Evolutionary conservation across 1,139 yeast species (phyloP).

Genomic region (Fermentozyma sake): DNA sequence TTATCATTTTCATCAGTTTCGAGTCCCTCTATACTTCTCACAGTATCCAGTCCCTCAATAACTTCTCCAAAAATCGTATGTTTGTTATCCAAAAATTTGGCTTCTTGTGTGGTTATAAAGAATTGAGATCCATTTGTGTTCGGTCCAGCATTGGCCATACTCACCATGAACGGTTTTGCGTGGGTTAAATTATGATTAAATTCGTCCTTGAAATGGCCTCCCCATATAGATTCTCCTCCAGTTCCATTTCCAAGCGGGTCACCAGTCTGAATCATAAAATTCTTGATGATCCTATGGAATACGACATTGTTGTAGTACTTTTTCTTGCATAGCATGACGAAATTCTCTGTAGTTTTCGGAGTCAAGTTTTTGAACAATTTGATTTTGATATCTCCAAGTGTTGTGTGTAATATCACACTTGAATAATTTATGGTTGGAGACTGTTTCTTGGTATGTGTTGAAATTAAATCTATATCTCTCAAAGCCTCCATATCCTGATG

Average conservation of each 20-base stretch:
- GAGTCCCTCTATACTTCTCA: slow-evolving; percentile 20
- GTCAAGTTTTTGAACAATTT: slow-evolving; percentile 31
- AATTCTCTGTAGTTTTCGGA: slow-evolving; percentile 44
- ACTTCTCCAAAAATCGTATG: slow-evolving; percentile 30
- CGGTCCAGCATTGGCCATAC: slow-evolving; percentile 40
- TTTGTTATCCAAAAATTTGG: slow-evolving; percentile 24
- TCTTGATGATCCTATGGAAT: slow-evolving; percentile 45
- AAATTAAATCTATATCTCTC: slow-evolving; percentile 11
- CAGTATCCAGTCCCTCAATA: slow-evolving; percentile 22
- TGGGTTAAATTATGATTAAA: slow-evolving; percentile 33
- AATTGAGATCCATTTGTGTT: slow-evolving; percentile 30
- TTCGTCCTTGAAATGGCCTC: slow-evolving; percentile 41
- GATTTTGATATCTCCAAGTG: slow-evolving; percentile 42
- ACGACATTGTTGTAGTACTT: slow-evolving; percentile 38
- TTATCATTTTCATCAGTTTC: slow-evolving; percentile 19
- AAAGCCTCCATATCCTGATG: slow-evolving; percentile 12
- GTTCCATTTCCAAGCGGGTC: slow-evolving; percentile 50
- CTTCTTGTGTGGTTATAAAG: slow-evolving; percentile 26
- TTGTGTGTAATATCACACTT: slow-evolving; percentile 35
- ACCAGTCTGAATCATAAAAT: slow-evolving; percentile 52
- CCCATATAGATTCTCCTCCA: slow-evolving; percentile 47
- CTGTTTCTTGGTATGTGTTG: slow-evolving; percentile 4
- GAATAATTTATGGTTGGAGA: slow-evolving; percentile 1
- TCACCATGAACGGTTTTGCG: slow-evolving; percentile 37
- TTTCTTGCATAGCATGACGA: slow-evolving; percentile 28